Evolutionary conservation across 139 green algal species (phyloP).

Genomic region (Asterochloris erici): DNA sequence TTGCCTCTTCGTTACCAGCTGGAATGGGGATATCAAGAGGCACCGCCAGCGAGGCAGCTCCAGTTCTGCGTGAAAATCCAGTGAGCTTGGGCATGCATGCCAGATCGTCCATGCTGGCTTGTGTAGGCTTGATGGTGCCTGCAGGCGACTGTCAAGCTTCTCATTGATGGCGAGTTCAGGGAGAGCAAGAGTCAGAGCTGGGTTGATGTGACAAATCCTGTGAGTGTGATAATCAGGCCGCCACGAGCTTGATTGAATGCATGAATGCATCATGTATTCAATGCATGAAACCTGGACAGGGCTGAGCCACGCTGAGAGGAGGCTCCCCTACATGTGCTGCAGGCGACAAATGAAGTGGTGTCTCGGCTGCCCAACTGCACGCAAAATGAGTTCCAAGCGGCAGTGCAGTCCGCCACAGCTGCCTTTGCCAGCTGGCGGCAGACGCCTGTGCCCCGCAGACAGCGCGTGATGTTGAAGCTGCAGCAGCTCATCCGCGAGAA

Average conservation of each 20-base stretch:
- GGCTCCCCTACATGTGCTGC: not conserved
- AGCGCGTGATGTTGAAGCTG: conserved; percentile 90
- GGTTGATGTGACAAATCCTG: conserved; percentile 78
- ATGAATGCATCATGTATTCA: not conserved
- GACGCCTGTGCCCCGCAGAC: conserved; percentile 70
- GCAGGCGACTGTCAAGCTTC: conserved; percentile 1
- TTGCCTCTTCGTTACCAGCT: too few relatives aligned
- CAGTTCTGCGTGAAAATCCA: too few relatives aligned
- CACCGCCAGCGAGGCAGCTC: too few relatives aligned
- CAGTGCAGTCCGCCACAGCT: conserved; percentile 71
- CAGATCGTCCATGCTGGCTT: too few relatives aligned
- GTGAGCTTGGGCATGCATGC: too few relatives aligned
- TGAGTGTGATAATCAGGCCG: conserved; percentile 16
- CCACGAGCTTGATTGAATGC: not conserved
- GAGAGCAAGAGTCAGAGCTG: conserved; percentile 60
- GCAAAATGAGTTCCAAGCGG: conserved; percentile 78
- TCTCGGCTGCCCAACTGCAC: conserved; percentile 75
- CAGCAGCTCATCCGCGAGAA: conserved; percentile 85
- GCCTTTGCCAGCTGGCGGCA: conserved; percentile 82
- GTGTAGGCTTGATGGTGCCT: not conserved
- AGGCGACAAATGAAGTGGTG: conserved; percentile 87
- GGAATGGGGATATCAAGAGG: too few relatives aligned
- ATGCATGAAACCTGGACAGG: not conserved
- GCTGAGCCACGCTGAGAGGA: not conserved
- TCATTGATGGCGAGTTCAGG: conserved; percentile 73